Conservation (phyloP, 495 filamentous ascomycete genomes). For the Penicillium turbatum region DNA sequence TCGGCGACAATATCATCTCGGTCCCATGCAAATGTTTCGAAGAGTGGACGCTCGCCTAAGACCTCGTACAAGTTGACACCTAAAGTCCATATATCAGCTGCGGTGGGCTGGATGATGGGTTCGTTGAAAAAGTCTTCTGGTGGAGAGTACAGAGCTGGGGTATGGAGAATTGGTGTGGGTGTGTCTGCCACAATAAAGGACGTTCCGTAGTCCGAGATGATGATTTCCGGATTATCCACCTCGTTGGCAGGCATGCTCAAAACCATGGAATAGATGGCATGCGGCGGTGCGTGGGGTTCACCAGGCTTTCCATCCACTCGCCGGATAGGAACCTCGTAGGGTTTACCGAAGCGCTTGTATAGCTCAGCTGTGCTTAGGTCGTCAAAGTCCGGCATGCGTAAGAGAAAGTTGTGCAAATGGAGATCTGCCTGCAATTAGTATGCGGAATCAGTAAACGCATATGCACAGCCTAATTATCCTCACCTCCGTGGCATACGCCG, state of each 20-base stretch:
- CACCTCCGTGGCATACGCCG: conserved; percentile 23
- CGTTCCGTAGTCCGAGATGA: conserved; percentile 25
- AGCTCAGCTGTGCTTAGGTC: conserved; percentile 19
- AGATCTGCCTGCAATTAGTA: conserved; percentile 21
- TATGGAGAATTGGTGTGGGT: conserved; percentile 19
- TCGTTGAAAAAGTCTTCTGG: conserved; percentile 26
- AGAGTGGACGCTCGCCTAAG: conserved; percentile 27
- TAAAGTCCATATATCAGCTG: conserved; percentile 32
- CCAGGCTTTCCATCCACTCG: conserved; percentile 20
- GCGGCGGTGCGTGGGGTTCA: conserved; percentile 20
- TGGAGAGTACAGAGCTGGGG: conserved; percentile 24
- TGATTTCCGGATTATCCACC: conserved; percentile 17
- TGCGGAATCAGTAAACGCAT: conserved; percentile 1
- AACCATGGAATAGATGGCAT: conserved; percentile 19
- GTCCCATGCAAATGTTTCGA: conserved; percentile 26
- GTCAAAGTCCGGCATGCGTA: conserved; percentile 16
- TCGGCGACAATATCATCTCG: conserved; percentile 27
- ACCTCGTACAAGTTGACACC: conserved; percentile 29
- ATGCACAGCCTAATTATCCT: conserved; percentile 6
- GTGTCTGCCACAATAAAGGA: conserved; percentile 20
- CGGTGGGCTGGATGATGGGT: conserved; percentile 19
- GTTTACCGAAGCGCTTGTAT: conserved; percentile 22
- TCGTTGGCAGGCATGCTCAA: conserved; percentile 21
- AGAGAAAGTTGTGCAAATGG: conserved; percentile 23
- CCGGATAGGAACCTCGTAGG: conserved; percentile 21